Base-by-base conservation (phyloP, 2,329 filamentous ascomycete species). In the Zarea fungicola region DNA sequence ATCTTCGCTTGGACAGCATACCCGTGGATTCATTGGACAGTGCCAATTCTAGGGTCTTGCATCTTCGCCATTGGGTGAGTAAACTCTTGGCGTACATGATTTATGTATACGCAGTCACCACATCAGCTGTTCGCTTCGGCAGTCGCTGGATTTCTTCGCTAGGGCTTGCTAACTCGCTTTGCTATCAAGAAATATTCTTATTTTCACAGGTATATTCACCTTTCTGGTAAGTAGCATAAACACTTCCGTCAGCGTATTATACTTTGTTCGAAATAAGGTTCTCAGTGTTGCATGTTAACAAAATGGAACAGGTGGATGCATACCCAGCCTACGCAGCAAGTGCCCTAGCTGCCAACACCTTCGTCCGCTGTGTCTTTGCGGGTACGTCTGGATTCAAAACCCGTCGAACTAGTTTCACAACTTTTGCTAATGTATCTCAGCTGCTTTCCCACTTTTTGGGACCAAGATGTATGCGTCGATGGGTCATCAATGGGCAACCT, bases 401-500 rank as follows among this genome's bases (percentile, higher is more conserved):
- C n/a, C n/a, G n/a, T n/a, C n/a, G n/a, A n/a, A n/a, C n/a, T n/a
- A n/a, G n/a, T n/a, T n/a, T n/a, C n/a, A n/a, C n/a, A n/a, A n/a
- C n/a, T n/a, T n/a, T n/a, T n/a, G n/a, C n/a, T n/a, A n/a, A n/a
- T n/a, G n/a, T n/a, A n/a, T n/a, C n/a, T n/a, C 83, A 10, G 84
- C 83, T 6, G 65, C 80, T 0, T 73, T 85, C 1, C 83, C 83
- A 0, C 66, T 86, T 2, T 81, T 81, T 10, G 83, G 81, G 0
- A 65, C 73, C 0, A 67, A 70, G 11, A 65, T 70, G 64, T 70
- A 67, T 50, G 59, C 65, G 7, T 65, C 65, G 35, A 61, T 77
- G 2, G 72, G 58, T 59, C 79, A 61, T 59, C 82, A 63, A 54
- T 85, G 61, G 75, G 76, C 56, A 2, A 76, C 74, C 11, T 72